These are phyloP conservation scores for Marchantia polymorpha DNA, from an alignment of 225 moss, liverwort and hornwort genomes.

Conservation along the genomic window DNA sequence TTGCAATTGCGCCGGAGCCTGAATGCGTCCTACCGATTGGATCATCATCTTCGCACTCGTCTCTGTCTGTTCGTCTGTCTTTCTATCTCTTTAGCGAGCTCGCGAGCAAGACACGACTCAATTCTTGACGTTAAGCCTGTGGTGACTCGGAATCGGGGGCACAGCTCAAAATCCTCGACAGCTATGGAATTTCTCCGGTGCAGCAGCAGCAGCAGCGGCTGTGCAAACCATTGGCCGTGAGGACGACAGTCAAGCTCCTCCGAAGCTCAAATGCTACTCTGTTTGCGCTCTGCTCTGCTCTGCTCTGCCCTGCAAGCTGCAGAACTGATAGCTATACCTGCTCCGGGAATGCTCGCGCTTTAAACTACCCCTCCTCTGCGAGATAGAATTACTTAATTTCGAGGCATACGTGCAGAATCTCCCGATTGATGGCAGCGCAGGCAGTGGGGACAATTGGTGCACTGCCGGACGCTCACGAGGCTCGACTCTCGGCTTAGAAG, in stretches of 20 bases:
- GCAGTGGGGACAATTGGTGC: neutral
- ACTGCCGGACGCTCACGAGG: constrained; percentile 31
- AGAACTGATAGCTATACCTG: neutral
- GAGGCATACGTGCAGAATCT: neutral
- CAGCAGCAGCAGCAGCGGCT: no score
- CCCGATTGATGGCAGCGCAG: neutral
- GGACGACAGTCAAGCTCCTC: no score
- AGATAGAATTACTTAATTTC: neutral
- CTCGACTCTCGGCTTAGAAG: constrained; percentile 7
- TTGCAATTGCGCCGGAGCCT: neutral
- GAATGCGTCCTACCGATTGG: neutral
- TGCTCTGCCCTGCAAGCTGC: neutral
- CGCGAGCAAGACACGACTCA: no score
- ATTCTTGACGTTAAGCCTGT: no score
- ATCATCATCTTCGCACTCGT: neutral
- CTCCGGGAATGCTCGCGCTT: neutral
- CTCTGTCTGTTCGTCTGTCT: no score
- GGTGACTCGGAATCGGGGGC: no score
- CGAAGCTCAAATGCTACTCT: neutral
- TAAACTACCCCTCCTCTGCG: neutral
- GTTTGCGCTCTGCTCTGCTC: neutral
- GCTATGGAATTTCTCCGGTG: no score
- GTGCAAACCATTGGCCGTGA: no score
- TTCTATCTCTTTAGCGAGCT: no score
- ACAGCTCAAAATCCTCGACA: no score